Evolutionary conservation across 2,329 filamentous ascomycete genomes (phyloP), one percentile per base, ranked within the genome.

Genomic region (Ophidiomyces ophidiicola): DNA sequence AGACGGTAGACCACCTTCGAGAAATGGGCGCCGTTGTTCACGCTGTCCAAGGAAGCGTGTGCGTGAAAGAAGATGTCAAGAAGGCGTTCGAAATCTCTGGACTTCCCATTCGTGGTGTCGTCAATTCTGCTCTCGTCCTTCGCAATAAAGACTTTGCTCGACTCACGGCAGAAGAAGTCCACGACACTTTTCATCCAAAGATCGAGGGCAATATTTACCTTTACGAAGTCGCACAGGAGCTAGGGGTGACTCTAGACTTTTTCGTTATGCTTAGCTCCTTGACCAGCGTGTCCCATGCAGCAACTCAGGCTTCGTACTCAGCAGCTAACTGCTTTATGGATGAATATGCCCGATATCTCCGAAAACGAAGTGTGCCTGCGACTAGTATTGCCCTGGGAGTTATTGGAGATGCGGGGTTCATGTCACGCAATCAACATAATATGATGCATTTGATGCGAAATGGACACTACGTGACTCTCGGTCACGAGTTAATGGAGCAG

Each of bases 221-320:
- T 4, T 28, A 53, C 42, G 24, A 62, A 60, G 59, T 53, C 53
- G 37, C 54, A 58, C 8, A 62, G 62, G 48, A 48, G 41, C 43
- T 44, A 50, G 8, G 11, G 11, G n/a, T 36, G n/a, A 12, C 25
- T 10, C 34, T 36, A 7, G 34, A 36, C 15, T 26, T 36, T 5
- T 28, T 4, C 25, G 8, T 28, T 8, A 28, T 28, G 25, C 14
- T 28, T 4, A 8, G 25, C 8, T 28, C 25, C 11, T 3, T 28
- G 25, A 4, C 25, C 11, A 10, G 25, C 25, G 14, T 28, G 14
- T 4, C 11, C 7, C 25, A 14, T n/a, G 11, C 11, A n/a, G 25
- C 11, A 28, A 28, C 11, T 14, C 62, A 65, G 34, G 45, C 51
- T n/a, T 17, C 20, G 12, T 53, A 48, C 24, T 36, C 43, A 10